These are phyloP conservation scores for Verticillium albo-atrum DNA, from an alignment of 2,329 filamentous ascomycete genomes.

Conservation along the genomic window DNA sequence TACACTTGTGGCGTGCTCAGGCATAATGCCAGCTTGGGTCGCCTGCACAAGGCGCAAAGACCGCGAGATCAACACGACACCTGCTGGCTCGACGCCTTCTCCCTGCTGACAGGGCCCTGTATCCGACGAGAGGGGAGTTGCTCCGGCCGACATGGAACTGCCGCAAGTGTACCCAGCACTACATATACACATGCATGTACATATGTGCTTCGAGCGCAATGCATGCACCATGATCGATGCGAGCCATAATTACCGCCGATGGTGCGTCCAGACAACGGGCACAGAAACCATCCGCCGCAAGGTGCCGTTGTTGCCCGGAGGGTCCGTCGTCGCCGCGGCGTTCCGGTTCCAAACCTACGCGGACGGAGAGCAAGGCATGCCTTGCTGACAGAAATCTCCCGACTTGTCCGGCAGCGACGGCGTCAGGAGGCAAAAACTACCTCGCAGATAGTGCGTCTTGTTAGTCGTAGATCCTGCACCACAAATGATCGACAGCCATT, in stretches of 20 bases:
- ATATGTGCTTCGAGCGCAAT: background rate
- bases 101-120: background rate
- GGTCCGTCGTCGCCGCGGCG: background rate
- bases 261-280: background rate
- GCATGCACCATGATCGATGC: background rate
- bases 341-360: background rate
- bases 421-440: background rate
- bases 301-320: background rate
- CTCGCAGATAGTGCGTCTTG: background rate
- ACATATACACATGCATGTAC: background rate
- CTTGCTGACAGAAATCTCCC: background rate
- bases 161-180: background rate
- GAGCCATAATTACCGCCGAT: background rate
- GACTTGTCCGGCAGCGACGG: background rate
- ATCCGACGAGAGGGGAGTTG: background rate
- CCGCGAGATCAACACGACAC: no score
- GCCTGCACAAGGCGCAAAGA: no score
- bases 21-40: background rate
- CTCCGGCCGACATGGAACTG: background rate
- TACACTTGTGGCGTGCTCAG: background rate
- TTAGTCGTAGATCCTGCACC: background rate
- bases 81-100: no score
- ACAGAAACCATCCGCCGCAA: background rate
- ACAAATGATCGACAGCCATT: background rate
- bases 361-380: background rate